phyloP scores from a whole-genome alignment of 257 asterid species.

The Coffea eugenioides region DNA sequence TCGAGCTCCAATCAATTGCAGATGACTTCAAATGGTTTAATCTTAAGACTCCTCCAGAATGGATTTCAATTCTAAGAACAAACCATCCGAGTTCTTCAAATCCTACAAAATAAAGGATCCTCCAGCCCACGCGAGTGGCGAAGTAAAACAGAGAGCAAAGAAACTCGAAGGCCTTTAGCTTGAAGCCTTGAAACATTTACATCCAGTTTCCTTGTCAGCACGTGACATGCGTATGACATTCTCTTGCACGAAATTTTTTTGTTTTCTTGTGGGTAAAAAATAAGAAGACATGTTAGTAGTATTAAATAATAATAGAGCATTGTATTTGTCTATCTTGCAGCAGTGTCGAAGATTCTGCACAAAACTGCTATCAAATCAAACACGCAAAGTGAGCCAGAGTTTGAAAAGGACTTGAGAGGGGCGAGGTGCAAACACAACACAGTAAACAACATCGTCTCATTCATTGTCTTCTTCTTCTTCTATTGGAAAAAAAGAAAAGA shows the following conservation, averaged over 20 bases:
- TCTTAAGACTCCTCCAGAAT: not conserved
- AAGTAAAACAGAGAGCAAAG: not conserved
- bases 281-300: no score
- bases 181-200: no score
- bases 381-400: not conserved
- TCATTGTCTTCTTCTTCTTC: conserved; percentile 16
- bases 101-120: not conserved
- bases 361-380: not conserved
- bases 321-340: not conserved
- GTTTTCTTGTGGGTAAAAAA: no score
- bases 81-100: not conserved
- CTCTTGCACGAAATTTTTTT: not conserved
- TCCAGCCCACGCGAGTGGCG: not conserved
- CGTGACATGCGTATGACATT: not conserved
- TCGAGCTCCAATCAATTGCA: not conserved
- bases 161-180: not conserved
- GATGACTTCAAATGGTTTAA: not conserved
- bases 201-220: not conserved
- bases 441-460: conserved; percentile 10
- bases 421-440: conserved; percentile 7
- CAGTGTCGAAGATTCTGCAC: not conserved
- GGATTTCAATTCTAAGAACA: no score
- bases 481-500: conserved; percentile 8
- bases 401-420: conserved; percentile 24
- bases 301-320: not conserved